phyloP scores from a whole-genome alignment of 129 eudicot species.

The Calendula officinalis region DNA sequence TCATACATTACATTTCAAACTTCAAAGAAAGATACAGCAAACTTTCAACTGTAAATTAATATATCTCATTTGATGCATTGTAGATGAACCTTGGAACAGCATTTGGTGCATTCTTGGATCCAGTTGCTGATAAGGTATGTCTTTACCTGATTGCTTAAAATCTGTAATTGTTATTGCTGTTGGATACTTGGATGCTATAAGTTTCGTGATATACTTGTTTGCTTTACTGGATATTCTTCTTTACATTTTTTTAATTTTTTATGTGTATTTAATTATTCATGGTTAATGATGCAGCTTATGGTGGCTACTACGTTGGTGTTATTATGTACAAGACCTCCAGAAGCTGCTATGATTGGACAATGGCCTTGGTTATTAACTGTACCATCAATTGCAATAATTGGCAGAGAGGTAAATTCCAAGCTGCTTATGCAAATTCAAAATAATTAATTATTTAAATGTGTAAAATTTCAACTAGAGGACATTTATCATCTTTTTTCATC shows the following conservation, averaged over 20 bases:
- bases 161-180: conserved; percentile 6
- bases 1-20: conserved; percentile 9
- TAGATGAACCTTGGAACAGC: conserved; percentile 90
- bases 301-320: conserved; percentile 93
- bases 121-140: conserved; percentile 98
- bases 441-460: background rate
- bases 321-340: conserved; percentile 83
- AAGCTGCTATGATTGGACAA: conserved; percentile 67
- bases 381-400: conserved; percentile 89
- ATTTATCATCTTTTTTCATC: background rate
- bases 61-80: conserved; percentile 11
- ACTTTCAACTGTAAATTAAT: conserved; percentile 1
- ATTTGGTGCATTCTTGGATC: conserved; percentile 98
- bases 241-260: background rate
- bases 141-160: background rate
- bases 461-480: background rate
- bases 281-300: conserved; percentile 78
- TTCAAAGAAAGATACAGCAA: background rate
- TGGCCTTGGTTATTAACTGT: conserved; percentile 82
- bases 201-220: conserved; percentile 8
- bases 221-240: conserved; percentile 1
- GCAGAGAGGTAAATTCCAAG: conserved; percentile 74
- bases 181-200: background rate
- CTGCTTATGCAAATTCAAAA: conserved; percentile 8
- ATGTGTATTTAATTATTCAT: conserved; percentile 16